Evolutionary conservation across 345 rosid genomes (phyloP), one percentile per base, ranked within the genome.

Genomic region (Eutrema japonicum): DNA sequence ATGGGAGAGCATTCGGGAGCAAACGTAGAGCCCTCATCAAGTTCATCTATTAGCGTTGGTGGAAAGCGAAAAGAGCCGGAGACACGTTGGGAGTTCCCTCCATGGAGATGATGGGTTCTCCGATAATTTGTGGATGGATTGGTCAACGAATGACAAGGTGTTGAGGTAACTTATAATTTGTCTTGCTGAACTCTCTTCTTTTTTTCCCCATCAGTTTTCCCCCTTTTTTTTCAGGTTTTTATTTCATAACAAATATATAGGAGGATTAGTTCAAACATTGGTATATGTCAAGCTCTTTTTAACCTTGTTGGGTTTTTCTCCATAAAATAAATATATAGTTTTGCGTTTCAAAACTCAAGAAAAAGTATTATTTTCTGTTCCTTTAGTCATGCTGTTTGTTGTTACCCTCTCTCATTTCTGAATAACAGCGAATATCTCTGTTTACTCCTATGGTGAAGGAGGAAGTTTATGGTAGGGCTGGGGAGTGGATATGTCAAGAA

Each of bases 61-160:
- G 87, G 77, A 32, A 95, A 90, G 74, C 84, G 96, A 76, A 92
- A 90, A 84, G 96, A 90, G 75, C 96, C 94, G 0, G 98, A 95
- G 52, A 59, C 87, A 16, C 88, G 91, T 18, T 85, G 96, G 96
- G 98, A 92, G 22, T 95, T 77, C 46, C 86, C 86, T 75, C 96
- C 92, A 43, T 85, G 99, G 98, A 92, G 88, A 74, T 59, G 72
- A 8, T 47, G 60, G 52, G 54, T 66, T 74, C 73, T 66, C 41
- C 32, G 50, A 58, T 74, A 67, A 60, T 18, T 18, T 18, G 49
- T 66, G 3, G 56, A 66, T 73, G 48, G 53, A 68, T 62, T 62
- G 70, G 59, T 76, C 56, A 52, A 62, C 67, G 22, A 13, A 68
- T 61, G 50, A 62, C 70, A 29, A 22, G 52, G 52, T 46, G 37